phyloP scores from a whole-genome alignment of 129 eudicot genomes.

The Mikania micrantha region DNA sequence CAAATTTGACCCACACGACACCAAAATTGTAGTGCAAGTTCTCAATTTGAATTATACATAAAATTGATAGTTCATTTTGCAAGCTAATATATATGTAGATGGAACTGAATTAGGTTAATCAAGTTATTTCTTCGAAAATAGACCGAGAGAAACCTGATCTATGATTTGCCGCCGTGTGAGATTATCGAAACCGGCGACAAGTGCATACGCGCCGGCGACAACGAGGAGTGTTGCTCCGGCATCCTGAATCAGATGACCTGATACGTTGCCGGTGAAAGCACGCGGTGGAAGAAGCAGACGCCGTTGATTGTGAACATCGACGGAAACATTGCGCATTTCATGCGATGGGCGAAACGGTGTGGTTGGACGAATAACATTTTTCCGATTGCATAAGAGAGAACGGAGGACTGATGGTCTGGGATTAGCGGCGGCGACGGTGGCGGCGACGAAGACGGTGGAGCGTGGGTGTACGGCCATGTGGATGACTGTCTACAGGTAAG shows the following conservation, averaged over 20 bases:
- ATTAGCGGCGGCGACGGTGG: not conserved
- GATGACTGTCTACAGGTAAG: too few relatives aligned
- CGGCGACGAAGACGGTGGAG: not conserved
- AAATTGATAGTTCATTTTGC: too few relatives aligned
- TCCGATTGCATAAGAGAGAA: not conserved
- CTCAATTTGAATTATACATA: too few relatives aligned
- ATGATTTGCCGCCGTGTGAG: slow-evolving; percentile 58
- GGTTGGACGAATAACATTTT: not conserved
- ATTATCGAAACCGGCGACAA: slow-evolving; percentile 63
- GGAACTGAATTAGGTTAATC: not conserved
- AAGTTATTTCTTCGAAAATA: not conserved
- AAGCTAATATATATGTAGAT: not conserved
- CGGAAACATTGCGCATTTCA: not conserved
- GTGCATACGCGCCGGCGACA: slow-evolving; percentile 59
- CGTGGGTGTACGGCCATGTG: slow-evolving; percentile 10
- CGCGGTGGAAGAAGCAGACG: slow-evolving; percentile 17
- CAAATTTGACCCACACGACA: too few relatives aligned
- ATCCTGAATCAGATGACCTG: slow-evolving; percentile 46
- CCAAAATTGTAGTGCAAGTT: too few relatives aligned
- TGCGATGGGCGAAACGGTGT: not conserved
- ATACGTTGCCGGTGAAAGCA: slow-evolving; percentile 16
- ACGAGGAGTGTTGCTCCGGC: slow-evolving; percentile 63
- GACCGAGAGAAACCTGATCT: slow-evolving; percentile 49
- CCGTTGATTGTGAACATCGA: slow-evolving; percentile 3
- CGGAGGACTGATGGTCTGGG: slow-evolving; percentile 4